Evolutionary conservation across 1,139 yeast genomes (phyloP).

Genomic region (Sugiyamaella paludigena): DNA sequence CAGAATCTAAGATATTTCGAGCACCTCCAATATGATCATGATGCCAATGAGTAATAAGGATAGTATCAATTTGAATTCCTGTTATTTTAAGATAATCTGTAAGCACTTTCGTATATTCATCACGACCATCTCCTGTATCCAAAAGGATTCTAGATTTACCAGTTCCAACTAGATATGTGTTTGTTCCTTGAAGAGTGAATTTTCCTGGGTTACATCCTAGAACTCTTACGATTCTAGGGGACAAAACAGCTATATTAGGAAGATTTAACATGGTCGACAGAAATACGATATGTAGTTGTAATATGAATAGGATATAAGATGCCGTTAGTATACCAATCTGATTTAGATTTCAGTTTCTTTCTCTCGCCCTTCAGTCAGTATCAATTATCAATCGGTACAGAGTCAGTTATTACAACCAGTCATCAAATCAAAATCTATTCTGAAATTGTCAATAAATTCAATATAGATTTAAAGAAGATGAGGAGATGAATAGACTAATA

Average conservation of each 20-base stretch:
- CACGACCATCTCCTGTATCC: conserved; percentile 41
- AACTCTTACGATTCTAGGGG: conserved; percentile 41
- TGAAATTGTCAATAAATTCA: too few species aligned
- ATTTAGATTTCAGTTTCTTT: too few species aligned
- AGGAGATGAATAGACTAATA: too few species aligned
- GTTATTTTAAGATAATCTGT: conserved; percentile 27
- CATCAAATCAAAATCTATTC: too few species aligned
- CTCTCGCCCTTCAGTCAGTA: too few species aligned
- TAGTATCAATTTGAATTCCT: conserved; percentile 32
- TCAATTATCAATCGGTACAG: too few species aligned
- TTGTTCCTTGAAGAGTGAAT: conserved; percentile 44
- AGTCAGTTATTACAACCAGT: too few species aligned
- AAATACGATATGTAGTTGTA: too few species aligned
- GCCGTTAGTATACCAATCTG: too few species aligned
- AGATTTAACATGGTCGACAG: conserved; percentile 7
- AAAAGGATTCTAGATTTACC: conserved; percentile 37
- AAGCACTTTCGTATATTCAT: conserved; percentile 33
- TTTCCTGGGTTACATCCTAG: conserved; percentile 42
- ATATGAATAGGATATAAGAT: too few species aligned
- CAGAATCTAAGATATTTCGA: conserved; percentile 7
- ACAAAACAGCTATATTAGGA: conserved; percentile 35
- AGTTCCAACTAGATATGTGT: conserved; percentile 41
- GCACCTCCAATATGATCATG: conserved; percentile 40
- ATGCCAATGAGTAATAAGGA: conserved; percentile 43
- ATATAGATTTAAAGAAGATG: too few species aligned